Evolutionary conservation across 1,284 basidiomycete genomes (phyloP), one percentile per base, ranked within the genome.

Genomic region (Trametes polyzona): DNA sequence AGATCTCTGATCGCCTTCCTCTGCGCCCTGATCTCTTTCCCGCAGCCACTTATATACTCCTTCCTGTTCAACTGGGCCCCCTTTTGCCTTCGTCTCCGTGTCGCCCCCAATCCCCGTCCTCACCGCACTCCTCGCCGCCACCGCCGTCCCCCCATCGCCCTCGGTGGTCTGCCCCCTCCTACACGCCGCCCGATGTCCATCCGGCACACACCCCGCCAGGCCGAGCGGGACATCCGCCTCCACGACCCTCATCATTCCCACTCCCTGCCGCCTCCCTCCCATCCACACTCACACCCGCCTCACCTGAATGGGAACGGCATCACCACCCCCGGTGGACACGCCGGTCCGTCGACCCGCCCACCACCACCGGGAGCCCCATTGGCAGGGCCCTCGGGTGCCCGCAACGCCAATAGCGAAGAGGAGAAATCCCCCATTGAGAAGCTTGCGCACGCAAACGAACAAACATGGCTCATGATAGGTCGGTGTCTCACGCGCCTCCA

Each of bases 381-480:
- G 23, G 33, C 53, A 3, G 53, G 53, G 4, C 53, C 53, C 24
- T 55, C 53, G 19, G 40, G 33, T 36, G 39, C 39, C 14, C 53
- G 53, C 24, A 55, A 55, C 50, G 70, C 80, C 41, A 79, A 82
- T 52, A 74, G 73, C 65, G 76, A 76, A 40, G 73, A 70, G 58
- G 69, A 54, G 63, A 77, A 47, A 71, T 78, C 58, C 76, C 72
- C 86, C 49, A 83, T 90, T 56, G 83, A 87, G 74, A 91, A 92
- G 67, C 81, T 96, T 47, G 86, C 87, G 23, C 79, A 81, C 35
- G 92, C 93, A 52, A 95, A 96, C 71, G 94, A 96, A 71, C 89
- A 93, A 73, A 96, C 93, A 37, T 96, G 93, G 93, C 83, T 95
- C 62, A 78, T 95, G 66, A 95, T 96, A 73, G 93, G 93, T 93